Percentiles rank a stretch among this genome's conserved stretches.
Conservation (phyloP, 73 alveolate species). For the Tetrahymena malaccensis region DNA sequence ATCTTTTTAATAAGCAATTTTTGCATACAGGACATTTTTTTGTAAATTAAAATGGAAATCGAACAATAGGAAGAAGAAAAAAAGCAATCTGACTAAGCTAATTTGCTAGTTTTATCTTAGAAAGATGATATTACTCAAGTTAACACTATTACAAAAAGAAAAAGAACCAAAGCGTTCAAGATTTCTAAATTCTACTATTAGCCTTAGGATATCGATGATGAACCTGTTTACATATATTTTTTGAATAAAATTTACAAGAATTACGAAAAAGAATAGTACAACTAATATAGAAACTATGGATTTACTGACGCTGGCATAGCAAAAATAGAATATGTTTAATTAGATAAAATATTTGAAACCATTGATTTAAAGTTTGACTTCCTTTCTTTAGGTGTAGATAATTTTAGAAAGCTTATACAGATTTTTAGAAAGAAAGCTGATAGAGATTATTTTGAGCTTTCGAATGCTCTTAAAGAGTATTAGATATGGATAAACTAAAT, state of each 20-base stretch:
- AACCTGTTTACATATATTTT: background rate
- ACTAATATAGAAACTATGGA: background rate
- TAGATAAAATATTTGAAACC: background rate
- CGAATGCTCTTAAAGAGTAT: background rate
- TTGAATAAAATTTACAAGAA: background rate
- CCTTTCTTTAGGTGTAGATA: background rate
- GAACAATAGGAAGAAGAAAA: too few relatives aligned
- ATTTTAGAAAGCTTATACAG: background rate
- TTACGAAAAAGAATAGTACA: background rate
- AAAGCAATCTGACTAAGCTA: too few relatives aligned
- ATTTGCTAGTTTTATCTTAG: too few relatives aligned
- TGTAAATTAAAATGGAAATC: too few relatives aligned
- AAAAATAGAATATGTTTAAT: background rate
- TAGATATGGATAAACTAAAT: background rate
- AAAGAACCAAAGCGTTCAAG: too few relatives aligned
- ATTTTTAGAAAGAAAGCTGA: background rate
- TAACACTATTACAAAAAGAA: too few relatives aligned
- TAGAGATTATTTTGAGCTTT: background rate
- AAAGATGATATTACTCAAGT: too few relatives aligned
- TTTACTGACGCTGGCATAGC: background rate
- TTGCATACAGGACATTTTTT: too few relatives aligned
- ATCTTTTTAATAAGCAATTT: too few relatives aligned
- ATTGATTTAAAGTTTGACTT: background rate
- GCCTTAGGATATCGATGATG: background rate
- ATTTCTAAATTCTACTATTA: too few relatives aligned